Base-by-base conservation (phyloP, 768 basidiomycete species). In the Lactarius hatsudake region DNA sequence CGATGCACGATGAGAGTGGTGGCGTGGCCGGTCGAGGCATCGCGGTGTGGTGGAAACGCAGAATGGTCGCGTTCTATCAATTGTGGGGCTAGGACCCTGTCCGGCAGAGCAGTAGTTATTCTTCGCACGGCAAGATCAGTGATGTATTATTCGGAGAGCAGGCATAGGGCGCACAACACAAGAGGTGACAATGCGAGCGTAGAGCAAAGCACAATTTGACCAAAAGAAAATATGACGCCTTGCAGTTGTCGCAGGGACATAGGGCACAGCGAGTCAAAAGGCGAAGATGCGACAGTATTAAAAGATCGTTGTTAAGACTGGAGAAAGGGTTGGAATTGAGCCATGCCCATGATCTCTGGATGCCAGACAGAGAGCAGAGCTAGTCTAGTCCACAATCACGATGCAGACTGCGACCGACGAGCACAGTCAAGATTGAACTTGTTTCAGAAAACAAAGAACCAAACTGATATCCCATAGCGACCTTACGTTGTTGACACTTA, bases 211-310 rank as follows among this genome's bases (percentile, higher is more conserved):
- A 32, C 5, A 40, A 36, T 23, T 38, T 6, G 40, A 43, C 43
- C 59, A 23, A 45, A 54, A 32, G 28, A 26, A 38, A n/a, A 30
- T 58, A 55, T n/a, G 30, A n/a, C n/a, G 40, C 53, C 20, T 40
- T 30, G 57, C 51, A 55, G n/a, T 55, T 30, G 43, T 60, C 18
- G 57, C 59, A 26, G 26, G 30, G 20, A 20, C 66, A 67, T 67
- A 38, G 57, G 66, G 51, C 62, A 63, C 63, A 55, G 57, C 66
- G 63, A 12, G 51, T 40, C 48, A 26, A 18, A 45, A 20, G 28
- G 42, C 40, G 5, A 28, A 23, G 20, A 17, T 12, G 6, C 9
- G 13, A n/a, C 36, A 40, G 57, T 17, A 34, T 18, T 34, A 17
- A 15, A 59, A 34, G 20, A 38, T 20, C 10, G 20, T 34, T 65